Evolutionary conservation across 306 rosid genomes (phyloP).

Genomic region (Quercus cerris): DNA sequence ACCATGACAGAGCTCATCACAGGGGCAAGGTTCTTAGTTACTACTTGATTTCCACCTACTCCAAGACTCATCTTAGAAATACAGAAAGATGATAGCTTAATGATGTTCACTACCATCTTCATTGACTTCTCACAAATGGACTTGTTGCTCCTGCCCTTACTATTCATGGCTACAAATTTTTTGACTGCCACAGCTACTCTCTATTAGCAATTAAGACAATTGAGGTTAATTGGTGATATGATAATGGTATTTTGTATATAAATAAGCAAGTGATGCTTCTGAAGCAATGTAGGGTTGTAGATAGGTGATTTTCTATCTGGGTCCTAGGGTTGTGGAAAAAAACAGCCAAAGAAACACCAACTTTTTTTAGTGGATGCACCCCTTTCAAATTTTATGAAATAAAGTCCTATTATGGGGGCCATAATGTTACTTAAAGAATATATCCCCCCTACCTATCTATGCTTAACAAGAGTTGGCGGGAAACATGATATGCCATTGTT

Average conservation of each 20-base stretch:
- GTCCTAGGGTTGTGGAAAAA: slow-evolving; percentile 3
- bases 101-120: slow-evolving; percentile 53
- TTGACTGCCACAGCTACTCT: neutral
- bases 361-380: slow-evolving; percentile 25
- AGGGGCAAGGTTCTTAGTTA: neutral
- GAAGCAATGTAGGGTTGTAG: slow-evolving; percentile 12
- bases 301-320: slow-evolving; percentile 11
- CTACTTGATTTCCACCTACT: neutral
- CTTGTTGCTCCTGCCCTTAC: slow-evolving; percentile 30
- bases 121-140: slow-evolving; percentile 70
- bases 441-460: neutral
- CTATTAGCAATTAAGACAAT: slow-evolving; percentile 1
- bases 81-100: slow-evolving; percentile 58
- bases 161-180: slow-evolving; percentile 26
- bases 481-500: neutral
- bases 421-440: neutral
- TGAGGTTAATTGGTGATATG: neutral
- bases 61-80: slow-evolving; percentile 37
- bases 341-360: neutral
- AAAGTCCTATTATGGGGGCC: neutral
- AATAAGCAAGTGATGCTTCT: slow-evolving; percentile 12
- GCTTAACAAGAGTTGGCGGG: neutral
- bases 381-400: slow-evolving; percentile 30
- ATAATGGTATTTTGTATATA: neutral
- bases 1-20: slow-evolving; percentile 11